Conservation (phyloP, 1,139 yeast genomes). For the Pichia kudriavzevii region DNA sequence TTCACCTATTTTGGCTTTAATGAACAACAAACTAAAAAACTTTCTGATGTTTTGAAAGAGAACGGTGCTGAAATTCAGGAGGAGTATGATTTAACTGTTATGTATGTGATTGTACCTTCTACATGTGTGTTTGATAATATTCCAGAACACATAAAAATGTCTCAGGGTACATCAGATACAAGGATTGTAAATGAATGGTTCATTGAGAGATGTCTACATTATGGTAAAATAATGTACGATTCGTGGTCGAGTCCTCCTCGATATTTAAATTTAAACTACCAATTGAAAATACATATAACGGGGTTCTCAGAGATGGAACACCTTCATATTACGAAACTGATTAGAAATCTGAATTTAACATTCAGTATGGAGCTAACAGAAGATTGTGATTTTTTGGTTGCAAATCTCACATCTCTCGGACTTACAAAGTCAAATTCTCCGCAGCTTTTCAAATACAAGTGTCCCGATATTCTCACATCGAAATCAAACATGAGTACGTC, state of each 20-base stretch:
- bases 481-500: slow-evolving; percentile 15
- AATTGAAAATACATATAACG: slow-evolving; percentile 53
- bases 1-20: slow-evolving; percentile 38
- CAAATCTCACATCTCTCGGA: slow-evolving; percentile 45
- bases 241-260: slow-evolving; percentile 66
- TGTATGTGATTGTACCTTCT: slow-evolving; percentile 40
- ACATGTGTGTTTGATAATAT: slow-evolving; percentile 16
- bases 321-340: slow-evolving; percentile 62
- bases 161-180: slow-evolving; percentile 13
- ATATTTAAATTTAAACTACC: slow-evolving; percentile 26
- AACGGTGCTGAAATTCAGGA: slow-evolving; percentile 36
- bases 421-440: slow-evolving; percentile 41
- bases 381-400: slow-evolving; percentile 54
- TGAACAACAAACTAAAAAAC: slow-evolving; percentile 29
- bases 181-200: slow-evolving; percentile 72
- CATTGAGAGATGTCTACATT: slow-evolving; percentile 68
- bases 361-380: slow-evolving; percentile 45
- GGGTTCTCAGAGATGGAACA: slow-evolving; percentile 84
- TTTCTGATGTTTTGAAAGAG: slow-evolving; percentile 33
- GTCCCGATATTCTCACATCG: slow-evolving; percentile 21
- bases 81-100: slow-evolving; percentile 22
- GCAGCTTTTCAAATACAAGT: slow-evolving; percentile 32
- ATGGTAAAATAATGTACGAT: slow-evolving; percentile 47
- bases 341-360: slow-evolving; percentile 44
- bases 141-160: slow-evolving; percentile 13